Base-by-base conservation (phyloP, 805 yeast species). In the Ascoidea asiatica region DNA sequence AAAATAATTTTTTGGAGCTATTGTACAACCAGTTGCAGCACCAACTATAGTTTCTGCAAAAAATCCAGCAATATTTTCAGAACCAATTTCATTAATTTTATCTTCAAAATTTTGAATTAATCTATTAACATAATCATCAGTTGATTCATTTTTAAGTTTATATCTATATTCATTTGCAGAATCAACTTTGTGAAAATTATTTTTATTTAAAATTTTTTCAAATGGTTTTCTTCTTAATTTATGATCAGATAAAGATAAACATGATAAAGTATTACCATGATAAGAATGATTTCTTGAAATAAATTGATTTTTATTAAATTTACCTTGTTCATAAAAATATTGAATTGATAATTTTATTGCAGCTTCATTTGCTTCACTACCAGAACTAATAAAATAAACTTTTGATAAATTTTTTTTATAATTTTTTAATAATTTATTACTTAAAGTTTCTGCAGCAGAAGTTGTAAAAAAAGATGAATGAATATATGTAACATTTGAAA, bases 321-420 rank as follows among this genome's bases (percentile, higher is more conserved):
- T 67, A 35, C 70, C 70, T 20, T 57, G 62, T 53, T 70, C 75
- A 42, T 63, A 52, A 48, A 60, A 65, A 51, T 70, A 70, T 53
- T 70, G 75, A 50, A 63, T 61, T 22, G 75, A 72, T 47, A 79
- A 73, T 58, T 77, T 78, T 55, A 79, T 52, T 4, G 81, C 81
- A 39, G 77, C 79, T 56, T 79, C 85, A 55, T 75, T 78, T 33
- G 81, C 75, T 58, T 78, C 85, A 22, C 82, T 66, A n/a, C 87
- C 87, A 6, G 81, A 72, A 50, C 77, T 73, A 46, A 73, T 68
- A 60, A 80, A 65, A 36, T 48, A 43, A 38, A 43, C 40, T 53
- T 57, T 29, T 48, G 43, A 50, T 50, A 62, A 8, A 52, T 48
- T 43, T 49, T 43, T 46, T 56, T 55, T 53, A 64, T 59, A 18